Evolutionary conservation across 805 yeast species (phyloP).

Genomic region (Wilhelminamyces savonicus): DNA sequence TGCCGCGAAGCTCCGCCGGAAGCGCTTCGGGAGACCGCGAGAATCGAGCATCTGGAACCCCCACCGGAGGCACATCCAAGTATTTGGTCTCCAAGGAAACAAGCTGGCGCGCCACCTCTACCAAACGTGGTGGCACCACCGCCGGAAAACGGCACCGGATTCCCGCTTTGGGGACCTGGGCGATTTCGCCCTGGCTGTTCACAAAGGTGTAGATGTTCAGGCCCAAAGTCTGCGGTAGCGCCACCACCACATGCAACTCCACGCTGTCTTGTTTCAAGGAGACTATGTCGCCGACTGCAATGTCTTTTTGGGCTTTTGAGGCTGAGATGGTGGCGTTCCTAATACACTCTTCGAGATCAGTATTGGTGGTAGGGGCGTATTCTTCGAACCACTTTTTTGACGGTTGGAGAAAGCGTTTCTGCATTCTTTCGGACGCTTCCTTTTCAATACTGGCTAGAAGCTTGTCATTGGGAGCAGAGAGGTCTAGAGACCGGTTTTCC

Average conservation of each 20-base stretch:
- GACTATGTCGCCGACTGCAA: conserved; percentile 60
- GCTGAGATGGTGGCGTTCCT: conserved; percentile 5
- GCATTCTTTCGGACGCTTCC: too few species aligned
- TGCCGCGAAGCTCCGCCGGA: conserved; percentile 11
- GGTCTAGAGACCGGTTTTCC: too few species aligned
- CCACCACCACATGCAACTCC: conserved; percentile 49
- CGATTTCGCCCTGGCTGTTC: conserved; percentile 50
- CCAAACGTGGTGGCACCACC: conserved; percentile 36
- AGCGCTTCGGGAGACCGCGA: conserved; percentile 15
- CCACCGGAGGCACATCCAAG: conserved; percentile 30
- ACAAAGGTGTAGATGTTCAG: conserved; percentile 55
- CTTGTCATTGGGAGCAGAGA: too few species aligned
- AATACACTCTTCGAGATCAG: background rate
- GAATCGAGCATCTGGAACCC: conserved; percentile 25
- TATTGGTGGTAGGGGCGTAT: too few species aligned
- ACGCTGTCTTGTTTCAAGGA: conserved; percentile 40
- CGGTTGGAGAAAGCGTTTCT: too few species aligned
- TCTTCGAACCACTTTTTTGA: too few species aligned
- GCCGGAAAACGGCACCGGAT: conserved; percentile 51
- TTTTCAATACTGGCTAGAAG: too few species aligned
- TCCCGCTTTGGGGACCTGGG: conserved; percentile 31
- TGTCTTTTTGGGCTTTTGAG: conserved; percentile 3
- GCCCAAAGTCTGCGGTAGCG: conserved; percentile 40
- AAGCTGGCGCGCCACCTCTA: conserved; percentile 2
- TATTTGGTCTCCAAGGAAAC: conserved; percentile 21